Conservation (phyloP, 2,329 filamentous ascomycete genomes). For the Dactylellina parvicollis region DNA sequence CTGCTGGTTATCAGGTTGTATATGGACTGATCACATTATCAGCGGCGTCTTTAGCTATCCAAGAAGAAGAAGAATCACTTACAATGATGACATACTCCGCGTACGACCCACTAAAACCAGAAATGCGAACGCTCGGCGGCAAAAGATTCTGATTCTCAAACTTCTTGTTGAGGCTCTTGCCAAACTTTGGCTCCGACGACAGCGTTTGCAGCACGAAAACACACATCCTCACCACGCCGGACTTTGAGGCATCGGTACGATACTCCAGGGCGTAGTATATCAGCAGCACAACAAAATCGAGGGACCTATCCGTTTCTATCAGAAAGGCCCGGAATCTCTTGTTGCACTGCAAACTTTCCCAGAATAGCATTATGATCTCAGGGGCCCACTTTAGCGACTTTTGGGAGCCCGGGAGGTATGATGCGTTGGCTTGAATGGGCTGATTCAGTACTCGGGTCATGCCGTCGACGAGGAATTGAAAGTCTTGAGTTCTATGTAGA, state of each 20-base stretch:
- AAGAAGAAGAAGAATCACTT: constrained; percentile 60
- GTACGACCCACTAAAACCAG: constrained; percentile 87
- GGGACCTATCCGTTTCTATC: constrained; percentile 90
- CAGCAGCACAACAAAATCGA: constrained; percentile 90
- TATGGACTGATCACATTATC: constrained; percentile 72
- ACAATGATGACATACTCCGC: constrained; percentile 93
- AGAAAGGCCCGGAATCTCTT: constrained; percentile 96
- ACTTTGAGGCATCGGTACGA: constrained; percentile 83
- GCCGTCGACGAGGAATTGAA: constrained; percentile 95
- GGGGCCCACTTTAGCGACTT: constrained; percentile 85
- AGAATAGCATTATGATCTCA: constrained; percentile 96
- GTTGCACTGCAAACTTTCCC: constrained; percentile 97
- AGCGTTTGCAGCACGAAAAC: constrained; percentile 95
- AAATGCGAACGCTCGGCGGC: constrained; percentile 80
- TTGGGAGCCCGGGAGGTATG: constrained; percentile 87
- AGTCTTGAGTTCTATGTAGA: constrained; percentile 91
- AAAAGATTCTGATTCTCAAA: constrained; percentile 91
- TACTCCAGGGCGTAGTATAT: constrained; percentile 93
- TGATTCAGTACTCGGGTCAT: constrained; percentile 93
- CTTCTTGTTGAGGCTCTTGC: constrained; percentile 84
- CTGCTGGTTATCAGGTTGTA: constrained; percentile 90
- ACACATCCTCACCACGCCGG: constrained; percentile 94
- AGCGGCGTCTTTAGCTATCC: background rate
- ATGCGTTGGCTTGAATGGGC: constrained; percentile 85
- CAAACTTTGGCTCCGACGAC: constrained; percentile 91